Evolutionary conservation across 768 basidiomycete genomes (phyloP), one percentile per base, ranked within the genome.

Genomic region (Filobasidium floriforme): DNA sequence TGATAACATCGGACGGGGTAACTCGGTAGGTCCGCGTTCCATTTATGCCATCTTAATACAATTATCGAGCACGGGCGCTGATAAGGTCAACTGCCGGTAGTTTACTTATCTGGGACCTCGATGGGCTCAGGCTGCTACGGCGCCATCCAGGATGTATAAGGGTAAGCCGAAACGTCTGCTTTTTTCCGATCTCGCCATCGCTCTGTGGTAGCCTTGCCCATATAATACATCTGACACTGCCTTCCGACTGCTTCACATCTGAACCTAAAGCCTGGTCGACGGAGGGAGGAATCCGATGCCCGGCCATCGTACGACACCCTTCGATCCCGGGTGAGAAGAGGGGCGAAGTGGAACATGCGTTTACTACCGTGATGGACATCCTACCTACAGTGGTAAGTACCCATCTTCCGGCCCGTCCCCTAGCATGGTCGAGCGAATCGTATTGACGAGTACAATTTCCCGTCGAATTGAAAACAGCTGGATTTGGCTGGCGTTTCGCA

Each of bases 341-440:
- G 10, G 66, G 66, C 14, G 59, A 11, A 7, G 32, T 69, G 57
- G 54, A 60, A 15, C 72, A 72, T 46, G 69, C 70, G 12, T 77
- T 77, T 66, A 72, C 76, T 3, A 77, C 76, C 0, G 69, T 70
- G 51, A 77, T 77, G 76, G 76, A 77, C 59, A 68, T 77, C 18
- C 41, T 73, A 10, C 76, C 75, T 1, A 77, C 76, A 6, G 24
- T 76, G 19, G 62, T 73, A 24, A 62, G 61, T 18, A 28, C 41
- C 9, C 18, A 15, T 4, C 24, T 11, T 19, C 55, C 44, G 28
- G 62, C 3, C 3, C 32, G 32, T 4, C 32, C 32, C 32, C 32
- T 37, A 9, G n/a, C n/a, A n/a, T n/a, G n/a, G n/a, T n/a, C n/a
- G 32, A 37, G 9, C 32, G 32, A 37, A 37, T 37, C 32, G 32